Percentiles rank a stretch among this genome's conserved stretches.
phyloP scores from a whole-genome alignment of 1,284 basidiomycete species.

The Afroboletus lepidellus region DNA sequence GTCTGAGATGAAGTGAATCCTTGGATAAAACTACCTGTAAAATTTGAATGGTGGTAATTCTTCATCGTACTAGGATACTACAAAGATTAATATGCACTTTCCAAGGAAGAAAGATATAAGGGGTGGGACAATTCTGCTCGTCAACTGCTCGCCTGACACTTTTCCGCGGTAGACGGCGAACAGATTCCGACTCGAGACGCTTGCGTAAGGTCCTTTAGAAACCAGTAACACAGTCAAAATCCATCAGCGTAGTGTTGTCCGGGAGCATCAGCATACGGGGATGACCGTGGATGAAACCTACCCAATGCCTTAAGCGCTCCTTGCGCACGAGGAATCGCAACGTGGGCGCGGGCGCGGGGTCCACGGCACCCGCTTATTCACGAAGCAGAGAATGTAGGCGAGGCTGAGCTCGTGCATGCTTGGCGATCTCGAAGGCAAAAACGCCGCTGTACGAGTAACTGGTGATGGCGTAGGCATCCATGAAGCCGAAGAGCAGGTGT shows the following conservation, averaged over 20 bases:
- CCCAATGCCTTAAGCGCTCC: constrained; percentile 35
- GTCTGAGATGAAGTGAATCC: too few species aligned
- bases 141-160: not conserved
- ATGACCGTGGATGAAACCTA: constrained; percentile 24
- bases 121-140: too few species aligned
- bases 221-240: constrained; percentile 33
- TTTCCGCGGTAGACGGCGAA: not conserved
- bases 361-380: constrained; percentile 26
- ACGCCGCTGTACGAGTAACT: constrained; percentile 52
- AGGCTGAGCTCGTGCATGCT: constrained; percentile 44
- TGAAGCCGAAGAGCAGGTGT: constrained; percentile 37
- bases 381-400: constrained; percentile 31
- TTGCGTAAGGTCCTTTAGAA: constrained; percentile 35
- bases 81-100: too few species aligned
- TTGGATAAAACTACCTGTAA: too few species aligned
- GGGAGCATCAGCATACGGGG: constrained; percentile 31
- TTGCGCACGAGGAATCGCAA: constrained; percentile 19
- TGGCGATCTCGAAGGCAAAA: constrained; percentile 47
- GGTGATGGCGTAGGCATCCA: constrained; percentile 44
- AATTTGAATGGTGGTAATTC: too few species aligned
- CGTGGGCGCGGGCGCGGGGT: constrained; percentile 19
- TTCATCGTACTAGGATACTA: too few species aligned
- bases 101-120: too few species aligned
- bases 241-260: constrained; percentile 35
- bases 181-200: constrained; percentile 23